Evolutionary conservation across 2,329 filamentous ascomycete species (phyloP), one percentile per base, ranked within the genome.

Genomic region (Rhinocladiella similis): DNA sequence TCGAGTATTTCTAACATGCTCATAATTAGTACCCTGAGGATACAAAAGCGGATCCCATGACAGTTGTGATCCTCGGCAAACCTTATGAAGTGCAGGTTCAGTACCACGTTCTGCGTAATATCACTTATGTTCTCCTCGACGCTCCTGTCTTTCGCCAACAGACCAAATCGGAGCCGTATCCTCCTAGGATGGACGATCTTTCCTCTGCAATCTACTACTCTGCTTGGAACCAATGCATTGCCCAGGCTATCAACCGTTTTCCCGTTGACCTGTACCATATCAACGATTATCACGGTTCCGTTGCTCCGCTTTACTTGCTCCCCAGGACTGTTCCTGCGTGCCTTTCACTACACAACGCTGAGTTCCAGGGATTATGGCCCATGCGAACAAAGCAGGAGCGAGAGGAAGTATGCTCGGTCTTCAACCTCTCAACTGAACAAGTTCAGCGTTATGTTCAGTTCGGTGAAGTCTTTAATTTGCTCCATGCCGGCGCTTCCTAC

Each of bases 191-290:
- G 85, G 85, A 88, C 66, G 85, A 88, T 66, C 75, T 88, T 52
- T 83, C 86, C 60, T 84, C 80, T 60, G 85, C 85, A 12, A 82
- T 88, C 46, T 86, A 87, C 70, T 88, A 88, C 67, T 86, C 83
- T 2, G 84, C 83, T 2, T 88, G 85, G 85, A 88, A 88, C 61
- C 82, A 84, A 68, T 88, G 85, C 67, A 87, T 88, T 63, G 83
- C 85, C 6, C 78, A 85, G 62, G 73, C 83, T 1, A 80, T 87
- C 62, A 78, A 79, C 54, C 80, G 85, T 14, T 88, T 88, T 67
- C 77, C 81, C 0, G 75, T 85, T 56, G 82, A 86, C 63, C 67
- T 86, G n/a, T 86, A 86, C 67, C 84, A 86, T 66, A 83, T 86
- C 68, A 86, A 86, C 69, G 84, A 85, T 65, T 86, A 86, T 65